Evolutionary conservation across 2,329 filamentous ascomycete genomes (phyloP).

Genomic region (Colletotrichum liaoningense): DNA sequence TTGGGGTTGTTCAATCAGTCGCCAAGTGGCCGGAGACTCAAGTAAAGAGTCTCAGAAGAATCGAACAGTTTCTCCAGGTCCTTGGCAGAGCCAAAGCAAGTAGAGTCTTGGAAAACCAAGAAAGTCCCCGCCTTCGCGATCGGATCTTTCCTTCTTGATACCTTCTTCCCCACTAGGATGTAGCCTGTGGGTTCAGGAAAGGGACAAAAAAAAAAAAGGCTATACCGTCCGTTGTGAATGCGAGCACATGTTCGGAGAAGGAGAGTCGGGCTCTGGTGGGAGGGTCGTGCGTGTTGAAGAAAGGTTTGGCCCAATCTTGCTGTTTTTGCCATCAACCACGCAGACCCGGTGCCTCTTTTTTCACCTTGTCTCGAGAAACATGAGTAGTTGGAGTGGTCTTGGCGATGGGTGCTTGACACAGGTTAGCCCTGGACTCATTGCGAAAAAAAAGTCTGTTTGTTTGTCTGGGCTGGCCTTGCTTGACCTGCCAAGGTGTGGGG

Average conservation of each 20-base stretch:
- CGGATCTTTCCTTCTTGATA: neutral
- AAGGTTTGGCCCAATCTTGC: neutral
- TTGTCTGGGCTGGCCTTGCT: conserved; percentile 12
- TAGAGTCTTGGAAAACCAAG: too few relatives aligned
- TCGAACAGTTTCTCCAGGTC: neutral
- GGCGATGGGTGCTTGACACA: neutral
- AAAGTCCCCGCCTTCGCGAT: neutral
- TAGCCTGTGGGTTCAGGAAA: neutral
- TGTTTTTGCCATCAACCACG: neutral
- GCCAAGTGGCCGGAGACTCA: neutral
- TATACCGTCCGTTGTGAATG: neutral
- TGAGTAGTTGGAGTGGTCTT: neutral
- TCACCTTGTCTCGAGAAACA: neutral
- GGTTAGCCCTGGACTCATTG: neutral
- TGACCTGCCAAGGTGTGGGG: neutral
- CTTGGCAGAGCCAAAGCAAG: neutral
- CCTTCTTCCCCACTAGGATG: neutral
- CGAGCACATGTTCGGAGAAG: neutral
- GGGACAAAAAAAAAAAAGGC: neutral
- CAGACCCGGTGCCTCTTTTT: neutral
- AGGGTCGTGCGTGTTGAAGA: neutral
- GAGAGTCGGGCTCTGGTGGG: neutral
- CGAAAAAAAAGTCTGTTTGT: neutral
- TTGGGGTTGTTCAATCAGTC: neutral
- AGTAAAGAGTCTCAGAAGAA: neutral